Conservation (phyloP, 768 basidiomycete genomes). For the Trametes cinnabarina region DNA sequence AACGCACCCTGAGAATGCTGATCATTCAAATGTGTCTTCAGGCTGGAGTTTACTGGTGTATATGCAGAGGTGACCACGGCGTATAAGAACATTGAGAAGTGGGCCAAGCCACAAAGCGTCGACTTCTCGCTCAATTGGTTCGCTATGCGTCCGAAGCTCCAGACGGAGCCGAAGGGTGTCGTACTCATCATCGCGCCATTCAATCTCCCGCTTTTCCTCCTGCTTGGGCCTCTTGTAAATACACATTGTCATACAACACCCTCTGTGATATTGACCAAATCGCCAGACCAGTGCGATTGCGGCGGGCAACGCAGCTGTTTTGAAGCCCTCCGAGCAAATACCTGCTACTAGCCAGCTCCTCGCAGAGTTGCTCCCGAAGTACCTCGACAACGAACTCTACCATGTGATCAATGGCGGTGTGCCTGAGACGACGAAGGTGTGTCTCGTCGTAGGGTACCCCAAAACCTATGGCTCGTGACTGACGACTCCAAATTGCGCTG, state of each 20-base stretch:
- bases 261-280: neutral
- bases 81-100: constrained; percentile 63
- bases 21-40: constrained; percentile 26
- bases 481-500: neutral
- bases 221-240: constrained; percentile 56
- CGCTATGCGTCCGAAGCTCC: constrained; percentile 57
- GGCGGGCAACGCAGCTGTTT: constrained; percentile 64
- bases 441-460: neutral
- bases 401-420: constrained; percentile 69
- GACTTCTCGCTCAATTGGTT: constrained; percentile 54
- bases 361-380: constrained; percentile 67
- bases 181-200: constrained; percentile 70
- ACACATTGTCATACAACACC: neutral
- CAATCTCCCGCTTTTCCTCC: constrained; percentile 69
- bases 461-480: too few species aligned
- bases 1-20: too few species aligned
- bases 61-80: constrained; percentile 51
- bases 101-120: constrained; percentile 64
- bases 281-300: constrained; percentile 61
- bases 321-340: constrained; percentile 75
- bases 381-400: constrained; percentile 64
- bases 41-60: constrained; percentile 56
- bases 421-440: constrained; percentile 58
- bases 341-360: constrained; percentile 57
- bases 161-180: constrained; percentile 75